A percentile compares a stretch with the other conserved stretches of the same genome.
These are phyloP conservation scores for Sparassis latifolia DNA, from an alignment of 1,284 basidiomycete species.

Conservation along the genomic window DNA sequence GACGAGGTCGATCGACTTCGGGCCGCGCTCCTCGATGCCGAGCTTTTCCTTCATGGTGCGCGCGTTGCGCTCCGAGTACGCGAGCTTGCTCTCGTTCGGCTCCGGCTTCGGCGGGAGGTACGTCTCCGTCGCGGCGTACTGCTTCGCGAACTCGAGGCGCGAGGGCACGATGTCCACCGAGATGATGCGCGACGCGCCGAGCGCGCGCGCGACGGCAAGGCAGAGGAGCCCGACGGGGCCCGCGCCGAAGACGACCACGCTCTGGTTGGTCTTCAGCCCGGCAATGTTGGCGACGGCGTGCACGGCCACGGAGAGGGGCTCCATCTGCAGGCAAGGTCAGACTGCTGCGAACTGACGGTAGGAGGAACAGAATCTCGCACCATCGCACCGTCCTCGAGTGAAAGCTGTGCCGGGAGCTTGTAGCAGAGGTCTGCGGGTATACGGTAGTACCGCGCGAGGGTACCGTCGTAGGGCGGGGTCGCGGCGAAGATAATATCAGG, in stretches of 20 bases:
- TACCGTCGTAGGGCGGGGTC: constrained; percentile 87
- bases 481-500: constrained; percentile 80
- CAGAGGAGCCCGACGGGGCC: constrained; percentile 91
- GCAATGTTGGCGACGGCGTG: constrained; percentile 83
- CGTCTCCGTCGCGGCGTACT: constrained; percentile 83
- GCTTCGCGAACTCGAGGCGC: constrained; percentile 83
- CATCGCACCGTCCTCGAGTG: constrained; percentile 82
- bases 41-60: constrained; percentile 50
- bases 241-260: constrained; percentile 80
- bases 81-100: constrained; percentile 59
- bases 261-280: constrained; percentile 64
- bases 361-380: constrained; percentile 29
- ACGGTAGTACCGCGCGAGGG: constrained; percentile 76
- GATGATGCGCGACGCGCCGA: constrained; percentile 77
- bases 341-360: neutral
- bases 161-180: constrained; percentile 81
- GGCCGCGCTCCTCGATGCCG: constrained; percentile 54
- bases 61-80: constrained; percentile 68
- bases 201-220: constrained; percentile 89
- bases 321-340: constrained; percentile 54
- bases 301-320: constrained; percentile 89
- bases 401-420: constrained; percentile 64
- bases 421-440: constrained; percentile 73
- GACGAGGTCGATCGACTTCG: constrained; percentile 59
- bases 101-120: constrained; percentile 64